Conservation (phyloP, 805 yeast species). For the Kuraishia hungarica region DNA sequence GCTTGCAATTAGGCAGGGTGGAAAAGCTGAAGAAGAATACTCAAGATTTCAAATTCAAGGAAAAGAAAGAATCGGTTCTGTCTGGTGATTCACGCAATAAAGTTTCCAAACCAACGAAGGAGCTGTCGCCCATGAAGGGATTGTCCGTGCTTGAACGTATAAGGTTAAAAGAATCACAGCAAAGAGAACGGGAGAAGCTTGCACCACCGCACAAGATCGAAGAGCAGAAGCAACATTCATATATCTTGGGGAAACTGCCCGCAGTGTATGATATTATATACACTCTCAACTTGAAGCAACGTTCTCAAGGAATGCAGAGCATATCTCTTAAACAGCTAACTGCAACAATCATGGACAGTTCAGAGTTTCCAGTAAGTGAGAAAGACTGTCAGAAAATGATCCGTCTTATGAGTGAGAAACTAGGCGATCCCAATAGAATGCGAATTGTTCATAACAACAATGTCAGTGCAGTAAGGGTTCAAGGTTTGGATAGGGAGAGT, state of each 20-base stretch:
- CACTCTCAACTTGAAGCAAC: neutral
- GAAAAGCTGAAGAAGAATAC: neutral
- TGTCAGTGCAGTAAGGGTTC: neutral
- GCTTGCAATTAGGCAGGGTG: neutral
- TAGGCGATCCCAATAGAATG: neutral
- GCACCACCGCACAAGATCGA: neutral
- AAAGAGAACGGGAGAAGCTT: neutral
- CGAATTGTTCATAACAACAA: neutral
- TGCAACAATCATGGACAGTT: neutral
- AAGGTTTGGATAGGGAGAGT: neutral
- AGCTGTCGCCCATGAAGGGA: neutral
- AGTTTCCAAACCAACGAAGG: neutral
- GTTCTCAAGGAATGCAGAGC: neutral
- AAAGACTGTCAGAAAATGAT: neutral
- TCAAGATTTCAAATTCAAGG: conserved; percentile 1
- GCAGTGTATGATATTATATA: conserved; percentile 2
- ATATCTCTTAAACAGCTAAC: neutral
- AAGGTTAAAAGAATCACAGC: conserved; percentile 1
- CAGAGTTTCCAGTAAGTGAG: neutral
- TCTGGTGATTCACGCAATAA: neutral
- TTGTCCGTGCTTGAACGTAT: conserved; percentile 3
- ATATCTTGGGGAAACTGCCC: neutral
- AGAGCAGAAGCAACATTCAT: neutral
- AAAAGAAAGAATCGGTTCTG: neutral
- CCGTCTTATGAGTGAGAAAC: neutral